A percentile compares a stretch with the other conserved stretches of the same genome.
phyloP scores from a whole-genome alignment of 371 early-diverging fungal species.

The Mortierella sp. region DNA sequence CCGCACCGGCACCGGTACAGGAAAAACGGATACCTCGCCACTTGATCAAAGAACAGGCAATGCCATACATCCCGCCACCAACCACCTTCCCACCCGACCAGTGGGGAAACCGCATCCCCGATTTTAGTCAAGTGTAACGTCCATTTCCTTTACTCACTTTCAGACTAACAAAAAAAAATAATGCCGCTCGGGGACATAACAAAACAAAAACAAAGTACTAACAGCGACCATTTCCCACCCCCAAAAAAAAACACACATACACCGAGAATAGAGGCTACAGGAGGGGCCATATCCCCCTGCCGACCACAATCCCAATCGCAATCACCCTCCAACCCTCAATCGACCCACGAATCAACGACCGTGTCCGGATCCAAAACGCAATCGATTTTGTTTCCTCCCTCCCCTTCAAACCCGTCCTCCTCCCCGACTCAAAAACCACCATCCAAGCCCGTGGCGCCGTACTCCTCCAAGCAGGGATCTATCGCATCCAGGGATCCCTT shows the following conservation, averaged over 20 bases:
- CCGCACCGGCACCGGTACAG: no score
- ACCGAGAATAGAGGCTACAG: slow-evolving; percentile 33
- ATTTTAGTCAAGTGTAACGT: slow-evolving; percentile 53
- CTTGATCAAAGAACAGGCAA: slow-evolving; percentile 18
- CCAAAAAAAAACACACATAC: not conserved
- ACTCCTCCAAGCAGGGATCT: slow-evolving; percentile 42
- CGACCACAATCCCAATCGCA: slow-evolving; percentile 28
- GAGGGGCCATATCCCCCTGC: slow-evolving; percentile 37
- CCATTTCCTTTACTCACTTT: no score
- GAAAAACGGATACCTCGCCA: not conserved
- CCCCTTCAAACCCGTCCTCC: slow-evolving; percentile 15
- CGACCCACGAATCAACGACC: slow-evolving; percentile 39
- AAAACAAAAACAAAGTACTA: not conserved
- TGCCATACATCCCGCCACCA: slow-evolving; percentile 40
- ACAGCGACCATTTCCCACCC: not conserved
- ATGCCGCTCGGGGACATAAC: no score
- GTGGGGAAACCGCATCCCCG: slow-evolving; percentile 42
- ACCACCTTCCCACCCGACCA: slow-evolving; percentile 38
- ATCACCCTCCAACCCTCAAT: slow-evolving; percentile 39
- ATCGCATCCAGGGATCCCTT: slow-evolving; percentile 31
- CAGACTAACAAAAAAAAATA: no score
- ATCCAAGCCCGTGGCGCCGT: slow-evolving; percentile 35
- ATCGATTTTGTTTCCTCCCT: slow-evolving; percentile 36
- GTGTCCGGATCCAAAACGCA: slow-evolving; percentile 42
- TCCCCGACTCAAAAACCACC: slow-evolving; percentile 36